phyloP scores from a whole-genome alignment of 495 filamentous ascomycete genomes.

The Penicillium chermesinum region DNA sequence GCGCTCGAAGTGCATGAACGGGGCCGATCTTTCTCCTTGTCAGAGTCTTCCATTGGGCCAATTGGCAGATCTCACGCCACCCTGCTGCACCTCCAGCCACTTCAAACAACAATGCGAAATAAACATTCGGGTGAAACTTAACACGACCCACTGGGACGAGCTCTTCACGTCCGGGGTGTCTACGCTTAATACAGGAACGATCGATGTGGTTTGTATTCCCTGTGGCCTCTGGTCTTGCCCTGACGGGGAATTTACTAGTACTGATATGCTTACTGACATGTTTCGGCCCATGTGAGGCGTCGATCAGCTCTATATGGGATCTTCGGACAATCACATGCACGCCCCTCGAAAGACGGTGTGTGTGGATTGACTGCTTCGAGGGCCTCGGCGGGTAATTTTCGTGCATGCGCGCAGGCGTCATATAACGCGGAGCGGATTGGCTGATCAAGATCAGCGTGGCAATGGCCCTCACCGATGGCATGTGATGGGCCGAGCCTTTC shows the following conservation, averaged over 20 bases:
- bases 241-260: too few relatives aligned
- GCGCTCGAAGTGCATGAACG: neutral
- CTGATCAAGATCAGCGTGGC: conserved; percentile 8
- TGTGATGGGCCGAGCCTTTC: conserved; percentile 5
- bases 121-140: neutral
- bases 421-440: conserved; percentile 8
- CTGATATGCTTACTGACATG: too few relatives aligned
- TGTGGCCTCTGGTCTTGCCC: too few relatives aligned
- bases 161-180: too few relatives aligned
- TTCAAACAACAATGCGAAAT: neutral
- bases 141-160: too few relatives aligned
- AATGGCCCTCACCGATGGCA: conserved; percentile 16
- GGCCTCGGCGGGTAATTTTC: conserved; percentile 25
- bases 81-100: neutral
- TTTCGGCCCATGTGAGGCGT: too few relatives aligned
- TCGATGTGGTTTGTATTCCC: too few relatives aligned
- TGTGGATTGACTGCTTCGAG: conserved; percentile 9
- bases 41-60: neutral
- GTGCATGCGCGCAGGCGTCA: conserved; percentile 6
- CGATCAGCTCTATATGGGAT: too few relatives aligned
- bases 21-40: neutral
- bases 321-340: too few relatives aligned
- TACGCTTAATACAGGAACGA: too few relatives aligned
- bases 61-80: neutral
- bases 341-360: neutral